Conservation (phyloP, 129 eudicot species). For the Escallonia herrerae region DNA sequence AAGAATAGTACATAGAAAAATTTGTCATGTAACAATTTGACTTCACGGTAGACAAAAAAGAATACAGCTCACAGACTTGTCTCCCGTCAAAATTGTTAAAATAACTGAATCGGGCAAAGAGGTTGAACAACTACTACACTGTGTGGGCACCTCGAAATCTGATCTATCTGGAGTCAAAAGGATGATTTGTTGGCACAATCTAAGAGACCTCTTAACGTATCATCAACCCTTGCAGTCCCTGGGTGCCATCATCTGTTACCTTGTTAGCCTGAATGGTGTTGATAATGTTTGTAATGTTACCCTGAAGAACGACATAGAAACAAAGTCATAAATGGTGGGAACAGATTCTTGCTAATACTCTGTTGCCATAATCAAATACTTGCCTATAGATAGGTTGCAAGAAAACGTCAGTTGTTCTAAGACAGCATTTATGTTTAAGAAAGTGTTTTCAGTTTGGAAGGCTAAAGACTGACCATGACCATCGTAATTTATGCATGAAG, state of each 20-base stretch:
- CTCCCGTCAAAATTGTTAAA: constrained; percentile 20
- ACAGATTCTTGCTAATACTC: no score
- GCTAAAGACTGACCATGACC: no score
- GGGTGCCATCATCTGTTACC: constrained; percentile 52
- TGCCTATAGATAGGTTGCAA: no score
- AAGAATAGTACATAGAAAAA: neutral
- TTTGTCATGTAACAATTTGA: no score
- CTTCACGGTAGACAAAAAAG: neutral
- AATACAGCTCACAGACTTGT: constrained; percentile 10
- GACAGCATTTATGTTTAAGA: no score
- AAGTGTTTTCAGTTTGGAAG: no score
- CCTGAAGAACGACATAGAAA: constrained; percentile 27
- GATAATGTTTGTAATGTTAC: constrained; percentile 61
- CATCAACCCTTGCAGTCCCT: constrained; percentile 51
- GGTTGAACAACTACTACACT: neutral
- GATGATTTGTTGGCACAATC: neutral
- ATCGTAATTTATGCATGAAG: no score
- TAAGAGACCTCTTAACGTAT: constrained; percentile 36
- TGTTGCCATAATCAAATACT: no score
- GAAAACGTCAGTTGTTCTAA: no score
- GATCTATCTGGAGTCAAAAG: neutral
- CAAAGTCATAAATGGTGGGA: no score
- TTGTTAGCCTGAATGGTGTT: constrained; percentile 72
- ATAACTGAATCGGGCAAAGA: neutral
- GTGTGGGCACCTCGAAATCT: neutral